phyloP scores from a whole-genome alignment of 1,139 yeast species.

The Candida sp. region DNA sequence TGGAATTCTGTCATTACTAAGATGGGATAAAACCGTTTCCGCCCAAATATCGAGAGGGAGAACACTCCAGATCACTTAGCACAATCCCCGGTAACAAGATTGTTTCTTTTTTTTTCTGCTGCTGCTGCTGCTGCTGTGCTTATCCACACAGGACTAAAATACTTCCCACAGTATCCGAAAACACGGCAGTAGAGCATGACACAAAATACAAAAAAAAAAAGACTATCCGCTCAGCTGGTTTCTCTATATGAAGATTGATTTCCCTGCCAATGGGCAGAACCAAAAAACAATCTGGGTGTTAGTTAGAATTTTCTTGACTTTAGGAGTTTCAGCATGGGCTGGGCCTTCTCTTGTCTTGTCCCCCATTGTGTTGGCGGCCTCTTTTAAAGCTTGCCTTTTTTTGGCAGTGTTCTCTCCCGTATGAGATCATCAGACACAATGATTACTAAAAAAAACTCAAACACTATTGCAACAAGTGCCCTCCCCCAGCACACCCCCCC shows the following conservation, averaged over 20 bases:
- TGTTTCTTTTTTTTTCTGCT: background rate
- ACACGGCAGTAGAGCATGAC: conserved; percentile 1
- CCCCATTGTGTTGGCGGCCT: background rate
- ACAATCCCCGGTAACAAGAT: background rate
- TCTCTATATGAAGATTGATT: background rate
- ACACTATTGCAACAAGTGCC: background rate
- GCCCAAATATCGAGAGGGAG: too few relatives aligned
- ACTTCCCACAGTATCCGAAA: background rate
- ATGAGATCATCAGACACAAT: conserved; percentile 1
- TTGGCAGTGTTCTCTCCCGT: background rate
- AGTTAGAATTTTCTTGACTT: background rate
- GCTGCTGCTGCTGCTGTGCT: background rate
- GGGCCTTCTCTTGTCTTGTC: background rate
- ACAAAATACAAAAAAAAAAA: too few relatives aligned
- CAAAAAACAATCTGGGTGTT: background rate
- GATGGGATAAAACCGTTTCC: background rate
- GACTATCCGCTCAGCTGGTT: background rate
- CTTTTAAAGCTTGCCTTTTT: background rate
- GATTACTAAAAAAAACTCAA: background rate
- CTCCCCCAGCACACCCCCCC: too few relatives aligned
- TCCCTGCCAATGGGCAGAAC: background rate
- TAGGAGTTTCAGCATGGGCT: background rate
- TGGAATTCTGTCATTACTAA: background rate
- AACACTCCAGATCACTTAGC: too few relatives aligned
- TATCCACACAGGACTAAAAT: background rate